A percentile compares a stretch with the other conserved stretches of the same genome.
Conservation (phyloP, 495 filamentous ascomycete species). For the Hypoxylon perforatum region DNA sequence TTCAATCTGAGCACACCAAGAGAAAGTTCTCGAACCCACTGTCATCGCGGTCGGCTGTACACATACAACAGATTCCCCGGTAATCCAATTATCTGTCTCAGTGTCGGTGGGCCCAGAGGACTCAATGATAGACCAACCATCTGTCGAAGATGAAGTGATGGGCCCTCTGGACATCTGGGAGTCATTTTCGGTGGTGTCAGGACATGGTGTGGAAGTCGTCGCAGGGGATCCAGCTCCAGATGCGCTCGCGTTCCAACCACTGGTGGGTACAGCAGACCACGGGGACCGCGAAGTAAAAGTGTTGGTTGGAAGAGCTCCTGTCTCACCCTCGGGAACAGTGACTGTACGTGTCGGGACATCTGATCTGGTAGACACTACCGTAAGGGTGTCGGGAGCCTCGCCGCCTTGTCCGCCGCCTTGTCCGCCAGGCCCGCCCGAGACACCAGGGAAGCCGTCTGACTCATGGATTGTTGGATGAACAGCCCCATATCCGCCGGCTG, state of each 20-base stretch:
- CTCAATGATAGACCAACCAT: conserved; percentile 9
- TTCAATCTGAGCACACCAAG: conserved; percentile 45
- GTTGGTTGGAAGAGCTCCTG: conserved; percentile 28
- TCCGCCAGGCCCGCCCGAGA: conserved; percentile 8
- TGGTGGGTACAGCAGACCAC: conserved; percentile 41
- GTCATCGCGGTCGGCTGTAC: conserved; percentile 42
- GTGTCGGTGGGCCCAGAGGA: too few species aligned
- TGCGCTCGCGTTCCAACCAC: conserved; percentile 42
- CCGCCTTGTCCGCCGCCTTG: background rate
- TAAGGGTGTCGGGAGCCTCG: conserved; percentile 13
- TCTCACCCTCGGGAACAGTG: conserved; percentile 22
- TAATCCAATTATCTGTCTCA: too few species aligned
- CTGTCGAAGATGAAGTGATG: conserved; percentile 39
- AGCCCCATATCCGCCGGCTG: conserved; percentile 34
- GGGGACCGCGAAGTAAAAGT: conserved; percentile 33
- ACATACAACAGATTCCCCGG: conserved; percentile 31
- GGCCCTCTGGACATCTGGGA: conserved; percentile 18
- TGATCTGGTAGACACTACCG: conserved; percentile 18
- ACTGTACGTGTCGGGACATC: conserved; percentile 29
- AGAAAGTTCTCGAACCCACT: conserved; percentile 42
- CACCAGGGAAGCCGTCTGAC: conserved; percentile 10
- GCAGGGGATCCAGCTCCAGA: conserved; percentile 11
- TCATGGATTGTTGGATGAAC: conserved; percentile 24
- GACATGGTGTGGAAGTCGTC: conserved; percentile 15
- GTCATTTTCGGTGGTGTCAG: conserved; percentile 14